Evolutionary conservation across 352 stramenopile genomes (phyloP).

Genomic region (Phytophthora multivora): DNA sequence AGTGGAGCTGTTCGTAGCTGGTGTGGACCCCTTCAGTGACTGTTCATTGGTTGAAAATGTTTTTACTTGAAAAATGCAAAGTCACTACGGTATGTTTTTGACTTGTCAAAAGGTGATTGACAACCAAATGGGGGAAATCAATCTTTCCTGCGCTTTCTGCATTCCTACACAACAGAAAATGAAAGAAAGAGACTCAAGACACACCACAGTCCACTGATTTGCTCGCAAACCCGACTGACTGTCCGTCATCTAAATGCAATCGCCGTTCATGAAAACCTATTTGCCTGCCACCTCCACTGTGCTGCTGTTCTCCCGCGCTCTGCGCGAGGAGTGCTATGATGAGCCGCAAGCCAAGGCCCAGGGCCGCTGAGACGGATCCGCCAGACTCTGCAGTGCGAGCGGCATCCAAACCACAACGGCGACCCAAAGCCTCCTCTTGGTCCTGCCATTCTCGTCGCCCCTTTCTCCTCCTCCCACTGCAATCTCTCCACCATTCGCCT

Average conservation of each 20-base stretch:
- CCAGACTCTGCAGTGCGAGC: conserved; percentile 10
- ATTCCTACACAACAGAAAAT: conserved; percentile 1
- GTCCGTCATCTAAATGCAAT: conserved; percentile 45
- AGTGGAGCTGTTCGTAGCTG: conserved; percentile 8
- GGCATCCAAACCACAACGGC: conserved; percentile 3
- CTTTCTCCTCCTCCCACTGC: conserved; percentile 2
- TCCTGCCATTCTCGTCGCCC: conserved; percentile 5
- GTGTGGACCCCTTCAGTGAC: conserved; percentile 9
- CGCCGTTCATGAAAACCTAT: conserved; percentile 39
- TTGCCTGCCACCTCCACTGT: conserved; percentile 21
- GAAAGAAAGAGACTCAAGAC: conserved; percentile 9
- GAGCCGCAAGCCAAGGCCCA: conserved; percentile 16
- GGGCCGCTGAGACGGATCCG: conserved; percentile 1
- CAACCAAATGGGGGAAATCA: not conserved
- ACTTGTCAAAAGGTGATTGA: conserved; percentile 2
- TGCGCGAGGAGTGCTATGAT: conserved; percentile 16
- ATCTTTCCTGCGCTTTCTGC: not conserved
- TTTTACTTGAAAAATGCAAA: not conserved
- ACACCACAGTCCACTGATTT: conserved; percentile 16
- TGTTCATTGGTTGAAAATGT: conserved; percentile 16
- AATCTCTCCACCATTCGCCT: conserved; percentile 18
- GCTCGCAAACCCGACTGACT: conserved; percentile 15
- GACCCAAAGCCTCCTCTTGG: conserved; percentile 14
- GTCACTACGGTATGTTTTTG: no score
- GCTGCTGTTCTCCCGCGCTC: conserved; percentile 21